Evolutionary conservation across 73 alveolate species (phyloP).

Genomic region (Symbiodinium pilosum): DNA sequence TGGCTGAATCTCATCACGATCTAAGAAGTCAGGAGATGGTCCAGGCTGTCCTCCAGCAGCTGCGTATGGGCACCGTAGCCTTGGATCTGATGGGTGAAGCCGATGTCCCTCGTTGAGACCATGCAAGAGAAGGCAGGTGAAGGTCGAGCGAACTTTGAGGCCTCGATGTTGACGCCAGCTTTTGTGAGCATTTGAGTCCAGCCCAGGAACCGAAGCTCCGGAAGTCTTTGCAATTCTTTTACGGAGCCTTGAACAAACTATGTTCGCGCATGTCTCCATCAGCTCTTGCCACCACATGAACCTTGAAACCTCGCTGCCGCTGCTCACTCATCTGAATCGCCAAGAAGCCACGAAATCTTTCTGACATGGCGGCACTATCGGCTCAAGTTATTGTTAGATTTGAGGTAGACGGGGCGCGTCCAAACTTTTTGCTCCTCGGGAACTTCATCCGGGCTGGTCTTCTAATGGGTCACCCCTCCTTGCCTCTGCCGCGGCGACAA

Average conservation of each 20-base stretch:
- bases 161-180: neutral
- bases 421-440: neutral
- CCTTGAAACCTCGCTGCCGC: no score
- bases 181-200: neutral
- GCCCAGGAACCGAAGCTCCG: constrained; percentile 1
- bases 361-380: neutral
- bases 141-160: neutral
- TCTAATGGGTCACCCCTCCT: neutral
- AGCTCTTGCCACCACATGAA: no score
- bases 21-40: neutral
- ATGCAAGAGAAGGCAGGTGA: neutral
- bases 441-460: neutral
- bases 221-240: constrained; percentile 9
- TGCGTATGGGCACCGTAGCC: neutral
- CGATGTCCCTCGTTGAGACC: neutral
- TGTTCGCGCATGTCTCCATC: no score
- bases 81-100: constrained; percentile 28
- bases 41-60: constrained; percentile 13
- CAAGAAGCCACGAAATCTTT: no score
- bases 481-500: constrained; percentile 8
- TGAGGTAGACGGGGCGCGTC: constrained; percentile 1
- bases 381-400: neutral
- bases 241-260: no score
- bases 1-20: no score
- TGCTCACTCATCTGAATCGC: no score